phyloP scores from a whole-genome alignment of 2,329 filamentous ascomycete genomes.

The Penicillium sp. region DNA sequence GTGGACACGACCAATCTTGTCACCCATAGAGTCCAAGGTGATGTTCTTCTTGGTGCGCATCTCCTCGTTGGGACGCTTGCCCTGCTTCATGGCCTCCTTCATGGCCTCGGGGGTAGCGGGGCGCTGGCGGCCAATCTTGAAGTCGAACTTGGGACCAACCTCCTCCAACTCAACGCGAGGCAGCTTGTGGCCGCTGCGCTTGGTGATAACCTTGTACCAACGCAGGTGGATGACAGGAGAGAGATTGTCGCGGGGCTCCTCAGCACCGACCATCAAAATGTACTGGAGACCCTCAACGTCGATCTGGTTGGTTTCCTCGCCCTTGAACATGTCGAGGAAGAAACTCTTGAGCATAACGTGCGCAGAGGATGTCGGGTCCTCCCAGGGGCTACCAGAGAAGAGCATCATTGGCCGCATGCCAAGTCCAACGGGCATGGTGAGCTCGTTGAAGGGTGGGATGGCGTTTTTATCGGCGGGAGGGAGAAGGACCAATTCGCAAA shows the following conservation, averaged over 20 bases:
- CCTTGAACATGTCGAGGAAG: slow-evolving; percentile 89
- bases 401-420: slow-evolving; percentile 87
- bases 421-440: slow-evolving; percentile 70
- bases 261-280: slow-evolving; percentile 79
- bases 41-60: slow-evolving; percentile 92
- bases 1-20: slow-evolving; percentile 95
- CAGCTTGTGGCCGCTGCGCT: slow-evolving; percentile 82
- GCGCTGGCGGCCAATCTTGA: slow-evolving; percentile 78
- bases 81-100: slow-evolving; percentile 90
- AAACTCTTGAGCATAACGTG: slow-evolving; percentile 88
- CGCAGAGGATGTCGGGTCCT: slow-evolving; percentile 76
- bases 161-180: slow-evolving; percentile 93
- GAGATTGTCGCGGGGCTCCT: slow-evolving; percentile 60
- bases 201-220: slow-evolving; percentile 84
- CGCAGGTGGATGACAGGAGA: slow-evolving; percentile 66
- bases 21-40: slow-evolving; percentile 85
- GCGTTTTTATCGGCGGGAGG: slow-evolving; percentile 62
- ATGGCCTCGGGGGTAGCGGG: slow-evolving; percentile 64
- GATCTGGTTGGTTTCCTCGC: slow-evolving; percentile 77
- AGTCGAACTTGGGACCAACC: slow-evolving; percentile 93
- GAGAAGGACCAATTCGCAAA: slow-evolving; percentile 89
- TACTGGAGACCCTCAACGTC: slow-evolving; percentile 96
- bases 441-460: slow-evolving; percentile 53
- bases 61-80: slow-evolving; percentile 65
- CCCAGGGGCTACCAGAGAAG: slow-evolving; percentile 89